A percentile compares a stretch with the other conserved stretches of the same genome.
These are phyloP conservation scores for Porcisia hertigi DNA, from an alignment of 208 protist species.

Conservation along the genomic window DNA sequence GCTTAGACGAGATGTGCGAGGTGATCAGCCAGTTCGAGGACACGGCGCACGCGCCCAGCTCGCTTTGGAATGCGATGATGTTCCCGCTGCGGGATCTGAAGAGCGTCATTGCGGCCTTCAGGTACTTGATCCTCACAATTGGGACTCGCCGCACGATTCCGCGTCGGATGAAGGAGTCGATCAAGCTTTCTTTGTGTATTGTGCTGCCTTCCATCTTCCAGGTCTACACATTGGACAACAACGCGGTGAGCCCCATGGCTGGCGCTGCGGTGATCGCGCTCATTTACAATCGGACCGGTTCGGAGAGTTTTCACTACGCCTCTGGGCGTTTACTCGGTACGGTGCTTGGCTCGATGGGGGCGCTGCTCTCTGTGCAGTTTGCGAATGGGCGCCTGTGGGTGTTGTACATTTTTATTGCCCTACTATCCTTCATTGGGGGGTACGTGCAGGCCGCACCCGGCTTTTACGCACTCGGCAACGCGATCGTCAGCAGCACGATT, in stretches of 20 bases:
- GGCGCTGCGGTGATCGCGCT: conserved; percentile 88
- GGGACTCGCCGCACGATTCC: conserved; percentile 65
- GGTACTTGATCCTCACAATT: conserved; percentile 51
- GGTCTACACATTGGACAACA: conserved; percentile 79
- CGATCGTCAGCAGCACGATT: conserved; percentile 86
- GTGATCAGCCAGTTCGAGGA: conserved; percentile 76
- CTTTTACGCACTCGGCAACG: conserved; percentile 88
- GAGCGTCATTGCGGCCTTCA: conserved; percentile 61
- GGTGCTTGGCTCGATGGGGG: conserved; percentile 73
- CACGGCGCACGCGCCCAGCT: conserved; percentile 48
- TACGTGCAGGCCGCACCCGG: conserved; percentile 84
- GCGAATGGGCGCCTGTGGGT: conserved; percentile 54
- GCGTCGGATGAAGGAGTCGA: conserved; percentile 87
- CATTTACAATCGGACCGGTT: conserved; percentile 85
- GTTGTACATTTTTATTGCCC: conserved; percentile 74
- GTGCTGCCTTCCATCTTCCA: conserved; percentile 85
- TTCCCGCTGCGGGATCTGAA: conserved; percentile 66
- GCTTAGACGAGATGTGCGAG: conserved; percentile 87
- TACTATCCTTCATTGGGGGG: conserved; percentile 81
- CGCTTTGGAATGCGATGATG: conserved; percentile 44
- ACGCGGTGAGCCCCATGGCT: conserved; percentile 75
- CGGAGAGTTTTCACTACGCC: conserved; percentile 91
- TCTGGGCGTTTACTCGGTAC: conserved; percentile 85
- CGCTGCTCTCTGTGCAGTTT: conserved; percentile 75
- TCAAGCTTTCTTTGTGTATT: conserved; percentile 91